A percentile compares a stretch with the other conserved stretches of the same genome.
Evolutionary conservation across 106 monocot genomes (phyloP).

Genomic region (Iris macrosiphon): DNA sequence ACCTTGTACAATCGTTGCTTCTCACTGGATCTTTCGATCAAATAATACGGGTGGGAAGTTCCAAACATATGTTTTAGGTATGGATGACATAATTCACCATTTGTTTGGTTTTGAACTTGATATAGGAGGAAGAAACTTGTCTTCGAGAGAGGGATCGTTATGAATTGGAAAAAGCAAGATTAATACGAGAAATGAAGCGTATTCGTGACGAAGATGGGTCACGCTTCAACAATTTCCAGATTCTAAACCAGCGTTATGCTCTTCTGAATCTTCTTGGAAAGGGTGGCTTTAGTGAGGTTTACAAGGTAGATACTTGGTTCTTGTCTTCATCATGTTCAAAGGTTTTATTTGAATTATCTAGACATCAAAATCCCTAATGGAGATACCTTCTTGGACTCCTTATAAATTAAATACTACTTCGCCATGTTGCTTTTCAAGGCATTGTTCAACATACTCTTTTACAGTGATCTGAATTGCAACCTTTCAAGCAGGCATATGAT

Average conservation of each 20-base stretch:
- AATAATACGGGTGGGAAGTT: too few species aligned
- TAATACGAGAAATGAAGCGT: slow-evolving; percentile 99
- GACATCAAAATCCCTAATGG: too few species aligned
- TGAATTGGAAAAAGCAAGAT: slow-evolving; percentile 91
- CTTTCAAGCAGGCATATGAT: slow-evolving; percentile 90
- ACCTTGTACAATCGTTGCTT: too few species aligned
- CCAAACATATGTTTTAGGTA: background rate
- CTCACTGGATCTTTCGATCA: too few species aligned
- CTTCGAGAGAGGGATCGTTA: slow-evolving; percentile 83
- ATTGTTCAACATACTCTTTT: slow-evolving; percentile 22
- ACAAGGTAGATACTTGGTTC: slow-evolving; percentile 60
- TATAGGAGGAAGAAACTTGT: slow-evolving; percentile 85
- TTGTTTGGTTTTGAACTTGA: background rate
- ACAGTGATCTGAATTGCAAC: slow-evolving; percentile 47
- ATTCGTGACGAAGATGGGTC: slow-evolving; percentile 99
- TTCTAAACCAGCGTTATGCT: slow-evolving; percentile 96
- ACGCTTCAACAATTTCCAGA: slow-evolving; percentile 92
- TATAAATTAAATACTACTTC: slow-evolving; percentile 3
- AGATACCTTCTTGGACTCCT: background rate
- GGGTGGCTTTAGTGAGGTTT: slow-evolving; percentile 99
- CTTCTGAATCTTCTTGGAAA: slow-evolving; percentile 97
- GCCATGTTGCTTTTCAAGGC: slow-evolving; percentile 1
- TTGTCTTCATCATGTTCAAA: too few species aligned
- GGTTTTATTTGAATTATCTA: too few species aligned
- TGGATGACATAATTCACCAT: background rate